phyloP scores from a whole-genome alignment of 164 flowering plant genomes.

The Chimonanthus salicifolius region DNA sequence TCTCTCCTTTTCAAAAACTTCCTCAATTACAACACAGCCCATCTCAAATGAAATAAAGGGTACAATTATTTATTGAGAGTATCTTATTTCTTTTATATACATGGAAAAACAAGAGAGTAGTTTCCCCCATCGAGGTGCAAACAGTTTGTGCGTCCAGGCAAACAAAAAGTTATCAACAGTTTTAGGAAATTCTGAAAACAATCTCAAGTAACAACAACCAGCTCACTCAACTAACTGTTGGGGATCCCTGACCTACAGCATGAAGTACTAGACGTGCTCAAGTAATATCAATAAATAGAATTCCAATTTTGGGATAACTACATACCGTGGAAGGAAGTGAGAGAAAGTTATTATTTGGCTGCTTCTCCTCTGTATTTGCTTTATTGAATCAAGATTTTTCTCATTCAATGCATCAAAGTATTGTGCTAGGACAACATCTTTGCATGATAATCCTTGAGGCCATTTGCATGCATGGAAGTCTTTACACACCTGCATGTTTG shows the following conservation, averaged over 20 bases:
- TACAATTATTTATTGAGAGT: not conserved
- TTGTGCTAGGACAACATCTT: slow-evolving; percentile 52
- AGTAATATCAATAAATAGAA: not conserved
- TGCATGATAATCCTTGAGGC: slow-evolving; percentile 52
- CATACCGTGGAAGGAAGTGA: slow-evolving; percentile 80
- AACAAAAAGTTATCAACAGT: no score
- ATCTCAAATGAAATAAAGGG: not conserved
- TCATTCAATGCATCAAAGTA: slow-evolving; percentile 73
- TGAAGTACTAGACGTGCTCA: not conserved
- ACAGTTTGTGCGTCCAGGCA: no score
- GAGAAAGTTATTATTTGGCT: slow-evolving; percentile 63
- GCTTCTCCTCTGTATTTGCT: slow-evolving; percentile 48
- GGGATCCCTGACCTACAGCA: not conserved
- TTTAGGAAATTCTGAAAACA: no score
- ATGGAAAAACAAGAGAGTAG: not conserved
- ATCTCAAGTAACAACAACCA: no score
- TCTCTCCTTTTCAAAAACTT: no score
- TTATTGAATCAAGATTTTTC: slow-evolving; percentile 22
- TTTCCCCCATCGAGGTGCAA: not conserved
- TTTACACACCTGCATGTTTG: slow-evolving; percentile 56
- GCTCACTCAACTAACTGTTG: no score
- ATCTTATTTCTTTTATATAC: not conserved
- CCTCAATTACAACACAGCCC: no score
- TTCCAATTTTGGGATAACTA: not conserved
- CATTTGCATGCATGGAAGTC: slow-evolving; percentile 83